Evolutionary conservation across 768 basidiomycete species (phyloP).

Genomic region (Phanerochaete sordida): DNA sequence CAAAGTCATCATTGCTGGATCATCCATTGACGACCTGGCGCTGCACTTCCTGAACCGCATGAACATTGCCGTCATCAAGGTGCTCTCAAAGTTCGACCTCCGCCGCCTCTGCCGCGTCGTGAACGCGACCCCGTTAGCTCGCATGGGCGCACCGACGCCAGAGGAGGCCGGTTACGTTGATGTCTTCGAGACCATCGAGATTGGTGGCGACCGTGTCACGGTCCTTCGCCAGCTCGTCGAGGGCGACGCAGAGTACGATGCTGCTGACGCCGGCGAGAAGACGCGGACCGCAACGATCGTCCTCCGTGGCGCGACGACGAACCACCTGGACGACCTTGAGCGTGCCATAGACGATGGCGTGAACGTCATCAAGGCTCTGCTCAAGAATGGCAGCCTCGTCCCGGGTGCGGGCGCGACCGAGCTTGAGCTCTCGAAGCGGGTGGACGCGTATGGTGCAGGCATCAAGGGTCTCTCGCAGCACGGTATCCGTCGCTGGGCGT

Average conservation of each 20-base stretch:
- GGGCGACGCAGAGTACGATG: conserved; percentile 64
- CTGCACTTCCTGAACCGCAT: conserved; percentile 94
- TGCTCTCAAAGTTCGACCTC: conserved; percentile 96
- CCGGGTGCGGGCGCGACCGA: conserved; percentile 95
- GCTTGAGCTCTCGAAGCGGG: conserved; percentile 81
- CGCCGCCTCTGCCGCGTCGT: conserved; percentile 92
- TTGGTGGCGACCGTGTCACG: conserved; percentile 97
- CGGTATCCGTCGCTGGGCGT: conserved; percentile 85
- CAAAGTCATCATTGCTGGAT: conserved; percentile 90
- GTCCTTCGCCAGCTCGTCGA: conserved; percentile 81
- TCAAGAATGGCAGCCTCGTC: conserved; percentile 88
- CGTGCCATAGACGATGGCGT: conserved; percentile 96
- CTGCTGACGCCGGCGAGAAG: conserved; percentile 52
- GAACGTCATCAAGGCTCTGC: conserved; percentile 88
- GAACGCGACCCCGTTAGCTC: conserved; percentile 93
- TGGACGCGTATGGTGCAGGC: conserved; percentile 84
- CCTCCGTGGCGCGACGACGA: conserved; percentile 90
- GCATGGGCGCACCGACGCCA: conserved; percentile 91
- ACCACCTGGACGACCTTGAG: conserved; percentile 93
- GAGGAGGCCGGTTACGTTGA: conserved; percentile 96
- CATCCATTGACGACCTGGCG: conserved; percentile 91
- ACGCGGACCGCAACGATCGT: conserved; percentile 93
- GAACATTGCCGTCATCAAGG: conserved; percentile 93
- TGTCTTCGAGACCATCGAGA: conserved; percentile 91
- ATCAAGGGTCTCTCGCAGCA: conserved; percentile 92